Evolutionary conservation across 306 rosid genomes (phyloP).

Genomic region (Vigna trinervia): DNA sequence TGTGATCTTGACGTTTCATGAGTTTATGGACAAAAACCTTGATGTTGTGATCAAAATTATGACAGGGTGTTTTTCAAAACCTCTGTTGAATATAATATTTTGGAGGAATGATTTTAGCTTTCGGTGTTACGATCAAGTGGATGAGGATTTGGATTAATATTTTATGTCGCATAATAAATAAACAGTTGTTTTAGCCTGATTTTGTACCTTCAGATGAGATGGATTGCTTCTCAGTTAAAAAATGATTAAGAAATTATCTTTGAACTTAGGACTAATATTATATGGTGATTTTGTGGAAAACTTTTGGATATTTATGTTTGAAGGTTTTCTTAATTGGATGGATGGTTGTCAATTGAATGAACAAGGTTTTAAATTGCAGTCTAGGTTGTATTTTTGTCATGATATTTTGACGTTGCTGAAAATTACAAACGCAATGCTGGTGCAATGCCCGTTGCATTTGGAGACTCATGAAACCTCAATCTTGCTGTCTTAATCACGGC

Average conservation of each 20-base stretch:
- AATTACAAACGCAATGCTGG: not conserved
- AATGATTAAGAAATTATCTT: conserved; percentile 1
- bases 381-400: not conserved
- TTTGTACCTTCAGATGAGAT: not conserved
- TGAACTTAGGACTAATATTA: not conserved
- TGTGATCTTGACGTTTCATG: not conserved
- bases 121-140: conserved; percentile 16
- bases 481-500: not conserved
- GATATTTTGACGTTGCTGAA: not conserved
- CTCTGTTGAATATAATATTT: not conserved
- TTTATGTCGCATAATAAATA: not conserved
- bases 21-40: not conserved
- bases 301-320: not conserved
- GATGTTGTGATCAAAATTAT: not conserved
- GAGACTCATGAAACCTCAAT: not conserved
- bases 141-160: conserved; percentile 1
- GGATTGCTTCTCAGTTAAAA: conserved; percentile 1
- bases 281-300: not conserved
- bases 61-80: not conserved
- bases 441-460: not conserved
- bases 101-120: conserved; percentile 33
- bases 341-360: not conserved
- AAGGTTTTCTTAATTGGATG: conserved; percentile 6
- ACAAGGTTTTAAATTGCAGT: not conserved
- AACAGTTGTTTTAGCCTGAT: not conserved